These are phyloP conservation scores for Gossypium anomalum DNA, from an alignment of 345 rosid species.

Conservation along the genomic window DNA sequence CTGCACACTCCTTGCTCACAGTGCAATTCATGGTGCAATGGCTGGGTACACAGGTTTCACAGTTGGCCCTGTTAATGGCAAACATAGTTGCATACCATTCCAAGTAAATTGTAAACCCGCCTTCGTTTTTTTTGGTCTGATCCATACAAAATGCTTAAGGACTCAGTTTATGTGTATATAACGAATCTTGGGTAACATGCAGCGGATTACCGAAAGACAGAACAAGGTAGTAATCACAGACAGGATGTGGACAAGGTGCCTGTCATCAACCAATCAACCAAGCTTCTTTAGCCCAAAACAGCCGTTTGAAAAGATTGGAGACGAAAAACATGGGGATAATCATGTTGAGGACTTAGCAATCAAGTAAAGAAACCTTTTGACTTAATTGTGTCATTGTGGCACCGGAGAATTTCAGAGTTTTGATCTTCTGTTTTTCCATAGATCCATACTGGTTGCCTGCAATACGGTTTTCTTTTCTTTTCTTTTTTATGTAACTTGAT, in stretches of 20 bases:
- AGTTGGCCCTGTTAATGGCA: conserved; percentile 57
- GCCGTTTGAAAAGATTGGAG: not conserved
- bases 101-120: conserved; percentile 34
- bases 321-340: not conserved
- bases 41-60: conserved; percentile 75
- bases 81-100: conserved; percentile 67
- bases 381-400: not conserved
- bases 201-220: conserved; percentile 53
- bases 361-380: not conserved
- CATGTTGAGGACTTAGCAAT: not conserved
- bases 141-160: not conserved
- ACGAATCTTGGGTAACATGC: conserved; percentile 7
- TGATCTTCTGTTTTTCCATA: not conserved
- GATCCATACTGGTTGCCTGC: not conserved
- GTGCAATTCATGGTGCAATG: conserved; percentile 72
- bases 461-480: too few species aligned
- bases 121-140: not conserved
- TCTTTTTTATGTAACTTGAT: too few species aligned
- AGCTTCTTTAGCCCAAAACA: conserved; percentile 43
- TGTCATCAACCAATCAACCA: conserved; percentile 68
- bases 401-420: not conserved
- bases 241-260: conserved; percentile 55
- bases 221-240: conserved; percentile 60
- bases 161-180: not conserved
- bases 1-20: conserved; percentile 72